A percentile compares a stretch with the other conserved stretches of the same genome.
Conservation (phyloP, 495 filamentous ascomycete genomes). For the Oidiodendron maius region DNA sequence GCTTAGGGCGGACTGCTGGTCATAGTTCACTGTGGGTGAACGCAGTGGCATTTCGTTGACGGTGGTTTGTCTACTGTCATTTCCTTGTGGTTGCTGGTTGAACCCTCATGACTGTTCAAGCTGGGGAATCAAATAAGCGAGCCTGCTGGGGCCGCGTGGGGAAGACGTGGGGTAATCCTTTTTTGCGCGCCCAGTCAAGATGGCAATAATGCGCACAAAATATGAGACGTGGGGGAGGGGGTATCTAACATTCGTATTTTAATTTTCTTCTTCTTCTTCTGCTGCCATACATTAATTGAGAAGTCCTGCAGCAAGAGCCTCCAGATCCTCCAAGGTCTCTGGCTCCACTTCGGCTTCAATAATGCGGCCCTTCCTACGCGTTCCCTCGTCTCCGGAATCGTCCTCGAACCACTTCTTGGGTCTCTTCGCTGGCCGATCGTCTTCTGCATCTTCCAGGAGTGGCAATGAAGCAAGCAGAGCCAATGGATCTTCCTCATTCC, state of each 20-base stretch:
- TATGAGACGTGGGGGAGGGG: too few relatives aligned
- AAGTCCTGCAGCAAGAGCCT: slow-evolving; percentile 78
- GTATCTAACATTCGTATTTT: too few relatives aligned
- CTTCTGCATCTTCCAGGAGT: slow-evolving; percentile 28
- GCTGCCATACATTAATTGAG: slow-evolving; percentile 38
- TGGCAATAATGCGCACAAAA: too few relatives aligned
- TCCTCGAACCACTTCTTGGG: slow-evolving; percentile 43
- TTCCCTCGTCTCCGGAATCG: slow-evolving; percentile 37
- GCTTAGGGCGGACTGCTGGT: slow-evolving; percentile 12
- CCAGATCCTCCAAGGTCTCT: slow-evolving; percentile 83
- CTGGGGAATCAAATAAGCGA: too few relatives aligned
- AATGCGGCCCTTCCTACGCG: slow-evolving; percentile 37
- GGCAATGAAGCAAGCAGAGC: slow-evolving; percentile 44
- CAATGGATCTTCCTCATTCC: slow-evolving; percentile 38
- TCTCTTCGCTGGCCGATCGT: slow-evolving; percentile 35
- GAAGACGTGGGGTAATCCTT: too few relatives aligned
- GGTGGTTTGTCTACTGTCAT: too few relatives aligned
- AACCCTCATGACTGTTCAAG: too few relatives aligned
- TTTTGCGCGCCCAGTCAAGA: too few relatives aligned
- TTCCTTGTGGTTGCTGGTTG: too few relatives aligned
- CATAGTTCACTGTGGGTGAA: slow-evolving; percentile 11
- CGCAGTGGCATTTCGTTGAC: slow-evolving; percentile 19
- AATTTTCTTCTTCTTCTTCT: too few relatives aligned
- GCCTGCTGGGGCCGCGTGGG: too few relatives aligned
- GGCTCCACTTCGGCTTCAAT: slow-evolving; percentile 57